A percentile compares a stretch with the other conserved stretches of the same genome.
Evolutionary conservation across 2,329 filamentous ascomycete species (phyloP).

Genomic region (Pezicula carpinea): DNA sequence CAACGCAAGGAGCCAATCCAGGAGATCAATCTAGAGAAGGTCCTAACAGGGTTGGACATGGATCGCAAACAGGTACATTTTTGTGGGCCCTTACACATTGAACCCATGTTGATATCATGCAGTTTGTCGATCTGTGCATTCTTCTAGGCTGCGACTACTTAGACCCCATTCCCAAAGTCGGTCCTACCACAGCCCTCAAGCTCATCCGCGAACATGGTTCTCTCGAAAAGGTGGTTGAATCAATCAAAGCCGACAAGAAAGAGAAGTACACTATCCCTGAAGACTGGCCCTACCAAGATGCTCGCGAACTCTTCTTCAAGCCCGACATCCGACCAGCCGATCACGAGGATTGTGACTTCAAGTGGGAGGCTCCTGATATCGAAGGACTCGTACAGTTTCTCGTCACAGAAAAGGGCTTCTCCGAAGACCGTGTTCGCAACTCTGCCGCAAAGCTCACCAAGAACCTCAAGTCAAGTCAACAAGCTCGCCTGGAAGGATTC

Average conservation of each 20-base stretch:
- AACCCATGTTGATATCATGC: slow-evolving; percentile 7
- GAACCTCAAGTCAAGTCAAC: slow-evolving; percentile 85
- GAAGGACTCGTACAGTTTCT: slow-evolving; percentile 87
- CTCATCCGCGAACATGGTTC: slow-evolving; percentile 88
- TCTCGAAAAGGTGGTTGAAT: slow-evolving; percentile 82
- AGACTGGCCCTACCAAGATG: slow-evolving; percentile 95
- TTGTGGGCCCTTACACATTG: background rate
- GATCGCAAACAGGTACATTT: slow-evolving; percentile 69
- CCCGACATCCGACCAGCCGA: slow-evolving; percentile 84
- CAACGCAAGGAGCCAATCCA: slow-evolving; percentile 97
- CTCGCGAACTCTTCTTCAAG: slow-evolving; percentile 84
- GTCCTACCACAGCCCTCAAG: slow-evolving; percentile 86
- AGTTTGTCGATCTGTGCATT: slow-evolving; percentile 98
- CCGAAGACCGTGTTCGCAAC: slow-evolving; percentile 82
- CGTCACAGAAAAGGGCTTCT: slow-evolving; percentile 94
- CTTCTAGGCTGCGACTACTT: slow-evolving; percentile 96
- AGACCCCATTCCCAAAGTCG: slow-evolving; percentile 92
- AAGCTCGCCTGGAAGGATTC: slow-evolving; percentile 89
- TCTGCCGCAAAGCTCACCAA: slow-evolving; percentile 78
- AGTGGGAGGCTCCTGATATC: slow-evolving; percentile 91
- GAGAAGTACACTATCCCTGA: slow-evolving; percentile 82
- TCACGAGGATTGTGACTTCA: slow-evolving; percentile 88
- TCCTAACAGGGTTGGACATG: slow-evolving; percentile 84
- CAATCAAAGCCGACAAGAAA: slow-evolving; percentile 70
- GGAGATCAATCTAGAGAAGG: slow-evolving; percentile 84